Evolutionary conservation across 768 basidiomycete species (phyloP), one percentile per base, ranked within the genome.

Genomic region (Trametes coccinea): DNA sequence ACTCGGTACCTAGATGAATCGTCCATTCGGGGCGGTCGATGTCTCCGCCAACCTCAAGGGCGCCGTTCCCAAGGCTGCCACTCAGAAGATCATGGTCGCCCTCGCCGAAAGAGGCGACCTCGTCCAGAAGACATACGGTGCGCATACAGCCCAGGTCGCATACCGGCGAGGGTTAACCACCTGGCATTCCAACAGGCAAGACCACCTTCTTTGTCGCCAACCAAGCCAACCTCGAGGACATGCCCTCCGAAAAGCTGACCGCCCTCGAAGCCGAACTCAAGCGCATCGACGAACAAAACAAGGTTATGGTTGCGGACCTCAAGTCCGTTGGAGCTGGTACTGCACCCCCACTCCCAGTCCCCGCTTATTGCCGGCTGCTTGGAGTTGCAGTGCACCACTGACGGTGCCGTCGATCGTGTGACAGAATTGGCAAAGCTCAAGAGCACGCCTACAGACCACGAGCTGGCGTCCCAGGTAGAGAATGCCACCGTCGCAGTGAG

Each of bases 21-120:
- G 93, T n/a, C 93, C 93, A 5, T 95, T 88, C 69, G 93, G 93
- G 7, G 93, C 92, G 62, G 93, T 95, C 39, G 94, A 97, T 71
- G 87, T 96, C 5, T 83, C 90, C 14, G 92, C 93, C 9, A 97
- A 97, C 74, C 77, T 97, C 33, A 95, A 95, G 74, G 92, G 92
- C 53, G 88, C 88, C 9, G 87, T 96, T 4, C 86, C 92, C 6
- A 97, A 97, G 71, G 76, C 92, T 2, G 80, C 87, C 2, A 87
- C 88, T 0, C 92, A 93, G 70, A 97, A 96, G 76, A 89, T 95
- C 48, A 80, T 96, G 13, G 76, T 83, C 2, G 76, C 85, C 0
- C 81, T 96, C 16, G 88, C 95, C n/a, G 95, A 95, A 65, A 93
- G 87, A 71, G 92, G 91, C 17, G 83, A 84, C 56, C 78, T 95